Evolutionary conservation across 441 rosid species (phyloP).

Genomic region (Pelargonium cotyledonis): DNA sequence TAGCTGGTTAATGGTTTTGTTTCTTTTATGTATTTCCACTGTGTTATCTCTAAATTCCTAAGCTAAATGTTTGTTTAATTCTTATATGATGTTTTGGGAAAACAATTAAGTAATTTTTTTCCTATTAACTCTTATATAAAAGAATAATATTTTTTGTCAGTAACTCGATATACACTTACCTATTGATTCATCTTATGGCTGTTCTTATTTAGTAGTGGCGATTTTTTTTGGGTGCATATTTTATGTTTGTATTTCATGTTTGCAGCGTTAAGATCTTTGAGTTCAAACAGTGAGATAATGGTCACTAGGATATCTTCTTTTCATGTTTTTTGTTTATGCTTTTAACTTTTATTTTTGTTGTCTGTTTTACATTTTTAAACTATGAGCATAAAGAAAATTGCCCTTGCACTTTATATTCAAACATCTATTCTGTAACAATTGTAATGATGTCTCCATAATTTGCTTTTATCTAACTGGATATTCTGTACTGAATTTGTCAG

Average conservation of each 20-base stretch:
- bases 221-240: not conserved
- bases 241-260: not conserved
- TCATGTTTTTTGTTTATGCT: not conserved
- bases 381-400: not conserved
- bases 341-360: not conserved
- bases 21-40: not conserved
- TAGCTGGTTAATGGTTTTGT: not conserved
- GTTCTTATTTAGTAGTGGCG: not conserved
- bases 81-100: not conserved
- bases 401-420: not conserved
- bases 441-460: not conserved
- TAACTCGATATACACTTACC: not conserved
- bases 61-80: not conserved
- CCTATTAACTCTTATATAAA: not conserved
- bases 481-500: constrained; percentile 38
- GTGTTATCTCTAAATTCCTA: not conserved
- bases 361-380: not conserved
- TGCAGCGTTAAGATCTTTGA: not conserved
- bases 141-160: not conserved
- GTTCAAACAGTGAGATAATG: not conserved
- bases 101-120: not conserved
- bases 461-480: constrained; percentile 19
- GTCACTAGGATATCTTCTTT: not conserved
- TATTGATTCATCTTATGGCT: too few relatives aligned
- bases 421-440: not conserved